phyloP scores from a whole-genome alignment of 1,284 basidiomycete species.

The Ustilago sp. region DNA sequence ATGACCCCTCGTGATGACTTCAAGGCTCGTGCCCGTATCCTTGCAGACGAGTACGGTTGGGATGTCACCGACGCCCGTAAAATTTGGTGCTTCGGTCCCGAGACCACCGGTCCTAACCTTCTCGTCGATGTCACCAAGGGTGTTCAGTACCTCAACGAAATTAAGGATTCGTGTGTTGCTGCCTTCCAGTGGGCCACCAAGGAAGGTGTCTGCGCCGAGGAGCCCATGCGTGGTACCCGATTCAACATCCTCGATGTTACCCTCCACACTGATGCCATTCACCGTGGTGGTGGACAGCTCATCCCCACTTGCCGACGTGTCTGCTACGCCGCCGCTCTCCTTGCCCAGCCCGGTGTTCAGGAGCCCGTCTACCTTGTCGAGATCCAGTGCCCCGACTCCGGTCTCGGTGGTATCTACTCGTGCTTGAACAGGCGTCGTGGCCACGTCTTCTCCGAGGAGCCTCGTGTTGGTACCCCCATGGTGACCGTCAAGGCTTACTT shows the following conservation, averaged over 20 bases:
- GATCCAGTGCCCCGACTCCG: constrained; percentile 97
- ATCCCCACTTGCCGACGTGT: constrained; percentile 96
- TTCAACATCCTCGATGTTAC: constrained; percentile 97
- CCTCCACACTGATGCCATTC: constrained; percentile 97
- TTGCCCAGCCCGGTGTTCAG: constrained; percentile 90
- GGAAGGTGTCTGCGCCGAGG: constrained; percentile 90
- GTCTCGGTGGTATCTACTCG: constrained; percentile 97
- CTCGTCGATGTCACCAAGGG: constrained; percentile 99
- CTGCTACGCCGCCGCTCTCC: constrained; percentile 92
- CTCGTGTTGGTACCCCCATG: constrained; percentile 97
- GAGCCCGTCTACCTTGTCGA: constrained; percentile 98
- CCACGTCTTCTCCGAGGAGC: constrained; percentile 97
- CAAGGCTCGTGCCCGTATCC: constrained; percentile 92
- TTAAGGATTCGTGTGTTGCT: constrained; percentile 99
- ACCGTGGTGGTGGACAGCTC: constrained; percentile 98
- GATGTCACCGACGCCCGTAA: constrained; percentile 99
- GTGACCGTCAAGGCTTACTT: constrained; percentile 99
- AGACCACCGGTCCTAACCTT: constrained; percentile 96
- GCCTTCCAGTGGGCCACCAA: constrained; percentile 98
- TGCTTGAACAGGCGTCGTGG: constrained; percentile 96
- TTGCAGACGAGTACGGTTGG: constrained; percentile 98
- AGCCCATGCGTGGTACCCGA: constrained; percentile 98
- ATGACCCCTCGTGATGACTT: constrained; percentile 95
- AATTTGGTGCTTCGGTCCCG: constrained; percentile 99
- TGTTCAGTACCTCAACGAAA: constrained; percentile 82